Base-by-base conservation (phyloP, 352 stramenopile species). In the Globisporangium middletonii region DNA sequence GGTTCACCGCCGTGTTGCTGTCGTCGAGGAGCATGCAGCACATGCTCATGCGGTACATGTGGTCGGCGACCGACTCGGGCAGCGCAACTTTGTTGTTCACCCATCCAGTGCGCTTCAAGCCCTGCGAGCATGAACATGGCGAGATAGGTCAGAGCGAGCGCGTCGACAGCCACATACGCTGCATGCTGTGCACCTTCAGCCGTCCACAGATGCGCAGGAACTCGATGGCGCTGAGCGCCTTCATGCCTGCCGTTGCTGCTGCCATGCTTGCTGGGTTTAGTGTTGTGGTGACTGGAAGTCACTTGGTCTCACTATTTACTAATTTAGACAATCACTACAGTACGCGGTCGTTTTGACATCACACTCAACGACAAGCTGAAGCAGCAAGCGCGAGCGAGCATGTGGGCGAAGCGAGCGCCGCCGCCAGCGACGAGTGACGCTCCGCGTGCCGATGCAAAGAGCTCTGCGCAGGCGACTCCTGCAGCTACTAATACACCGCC, bases 1-100 rank as follows among this genome's bases (percentile, higher is more conserved):
- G 76, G 57, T 79, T 81, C 16, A 93, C 71, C 7, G 73, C 66
- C 35, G 73, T 63, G 52, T 90, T 85, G 37, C 68, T 71, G 30
- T 89, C 82, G 26, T 96, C 82, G 42, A 97, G 70, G 38, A 97
- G 69, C 81, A 97, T 88, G 53, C 82, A 93, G 67, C 86, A 94
- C 83, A 96, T 95, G 8, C 85, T 69, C 77, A 98, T 95, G 60
- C 92, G 86, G 65, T 96, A 97, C 72, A 95, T 97, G 74, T 98
- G 92, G 67, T 98, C 92, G 27, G 92, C 88, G 23, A 98, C 89
- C 7, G 86, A 97, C 71, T 98, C 92, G 12, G 91, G 87, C 26
- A 88, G 62, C 19, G 79, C 62, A 46, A 97, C 89, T 4, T 93
- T 86, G 66, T 92, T 88, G 60, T 92, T 92, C n/a, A 98, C 77